Base-by-base conservation (phyloP, 768 basidiomycete species). In the Infundibulicybe gibba region DNA sequence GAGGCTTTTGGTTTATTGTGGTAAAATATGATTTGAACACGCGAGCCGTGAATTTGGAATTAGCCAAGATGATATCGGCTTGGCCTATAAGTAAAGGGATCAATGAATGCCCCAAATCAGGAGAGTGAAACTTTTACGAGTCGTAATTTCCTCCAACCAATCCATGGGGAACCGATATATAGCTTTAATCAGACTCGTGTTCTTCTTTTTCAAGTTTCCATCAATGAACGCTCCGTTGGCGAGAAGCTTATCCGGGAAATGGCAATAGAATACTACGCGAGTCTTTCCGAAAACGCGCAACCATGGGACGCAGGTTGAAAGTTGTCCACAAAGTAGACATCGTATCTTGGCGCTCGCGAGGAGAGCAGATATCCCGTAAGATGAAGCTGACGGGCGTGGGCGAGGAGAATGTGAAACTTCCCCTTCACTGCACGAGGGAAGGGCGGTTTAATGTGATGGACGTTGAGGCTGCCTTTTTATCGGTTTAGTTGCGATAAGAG, bases 21-120 rank as follows among this genome's bases (percentile, higher is more conserved):
- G 79, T 72, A 57, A 98, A 90, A 53, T 92, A 81, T 2, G 76
- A 69, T 49, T 71, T 75, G 61, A 94, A 94, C 0, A 97, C 79
- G 19, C 83, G 66, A n/a, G 84, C 79, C 0, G 94, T 97, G 58
- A 97, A 98, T 19, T 75, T 72, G 3, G 95, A 98, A 61, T 99
- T 98, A 25, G 87, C 90, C 9, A 98, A 79, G 17, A 97, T 85
- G 44, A 87, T 70, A 63, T 99, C 97, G 6, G 94, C 85, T 63
- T 94, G 87, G 50, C 82, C 92, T 94, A 58, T 21, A 48, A 25
- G 14, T 48, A 49, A 40, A 35, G 41, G 51, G 38, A n/a, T 38
- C 17, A 38, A 19, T 8, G 8, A 25, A 25, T 3, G 40, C 32
- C 12, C 13, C 15, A 5, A 9, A 15, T 17, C n/a, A 44, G 45